A percentile compares a stretch with the other conserved stretches of the same genome.
phyloP scores from a whole-genome alignment of 495 filamentous ascomycete genomes.

The Aspergillus taichungensis region DNA sequence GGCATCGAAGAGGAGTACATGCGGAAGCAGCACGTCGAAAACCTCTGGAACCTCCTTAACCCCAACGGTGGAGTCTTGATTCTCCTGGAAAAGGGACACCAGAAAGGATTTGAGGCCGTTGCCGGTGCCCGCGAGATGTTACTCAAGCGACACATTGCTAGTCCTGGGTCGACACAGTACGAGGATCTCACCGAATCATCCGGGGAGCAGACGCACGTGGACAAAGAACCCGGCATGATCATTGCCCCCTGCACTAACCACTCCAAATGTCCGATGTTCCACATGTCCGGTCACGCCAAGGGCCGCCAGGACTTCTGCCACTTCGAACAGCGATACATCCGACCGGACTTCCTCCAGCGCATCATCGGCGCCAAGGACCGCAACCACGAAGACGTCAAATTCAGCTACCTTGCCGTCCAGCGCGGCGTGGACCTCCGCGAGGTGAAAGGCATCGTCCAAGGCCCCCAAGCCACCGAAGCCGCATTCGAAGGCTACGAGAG shows the following conservation, averaged over 20 bases:
- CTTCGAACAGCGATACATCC: constrained; percentile 80
- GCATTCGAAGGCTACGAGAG: constrained; percentile 45
- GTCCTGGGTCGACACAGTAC: constrained; percentile 45
- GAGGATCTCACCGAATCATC: constrained; percentile 31
- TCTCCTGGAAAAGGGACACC: constrained; percentile 83
- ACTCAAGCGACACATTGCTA: constrained; percentile 64
- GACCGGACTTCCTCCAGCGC: constrained; percentile 73
- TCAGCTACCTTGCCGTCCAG: constrained; percentile 82
- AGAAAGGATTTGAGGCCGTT: constrained; percentile 85
- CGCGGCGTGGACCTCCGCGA: constrained; percentile 54
- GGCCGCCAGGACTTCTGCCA: constrained; percentile 86
- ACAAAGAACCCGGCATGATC: constrained; percentile 78
- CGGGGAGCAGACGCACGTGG: constrained; percentile 21
- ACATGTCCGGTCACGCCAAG: constrained; percentile 50
- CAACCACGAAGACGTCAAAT: constrained; percentile 86
- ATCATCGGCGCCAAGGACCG: constrained; percentile 58
- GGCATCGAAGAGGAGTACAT: constrained; percentile 60
- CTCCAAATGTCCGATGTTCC: constrained; percentile 78
- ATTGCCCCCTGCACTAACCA: constrained; percentile 96
- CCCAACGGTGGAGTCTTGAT: constrained; percentile 82
- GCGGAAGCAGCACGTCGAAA: constrained; percentile 69
- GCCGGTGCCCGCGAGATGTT: constrained; percentile 72
- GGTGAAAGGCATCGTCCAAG: constrained; percentile 29
- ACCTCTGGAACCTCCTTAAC: constrained; percentile 79
- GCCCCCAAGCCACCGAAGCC: constrained; percentile 34